Conservation (phyloP, 495 filamentous ascomycete species). For the Aspergillus panamensis region DNA sequence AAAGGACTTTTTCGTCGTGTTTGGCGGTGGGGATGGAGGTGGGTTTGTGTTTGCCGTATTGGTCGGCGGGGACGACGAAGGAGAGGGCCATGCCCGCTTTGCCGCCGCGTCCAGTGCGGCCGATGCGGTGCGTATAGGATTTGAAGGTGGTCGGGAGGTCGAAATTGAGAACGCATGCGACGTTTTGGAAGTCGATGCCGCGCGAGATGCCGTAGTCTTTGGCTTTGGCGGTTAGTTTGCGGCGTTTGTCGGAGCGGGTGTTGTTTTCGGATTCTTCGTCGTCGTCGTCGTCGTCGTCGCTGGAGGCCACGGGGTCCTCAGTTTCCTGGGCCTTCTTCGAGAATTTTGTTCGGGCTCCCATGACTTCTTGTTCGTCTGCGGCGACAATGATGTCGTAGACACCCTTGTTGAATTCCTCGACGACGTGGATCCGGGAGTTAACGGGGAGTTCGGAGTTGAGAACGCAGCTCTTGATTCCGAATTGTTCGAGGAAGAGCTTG, state of each 20-base stretch:
- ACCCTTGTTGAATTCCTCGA: conserved; percentile 95
- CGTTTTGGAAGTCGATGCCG: conserved; percentile 94
- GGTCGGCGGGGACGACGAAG: conserved; percentile 78
- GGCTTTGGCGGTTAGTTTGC: conserved; percentile 57
- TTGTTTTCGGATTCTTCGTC: conserved; percentile 29
- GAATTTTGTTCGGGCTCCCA: conserved; percentile 51
- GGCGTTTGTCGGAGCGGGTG: conserved; percentile 52
- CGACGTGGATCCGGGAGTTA: conserved; percentile 87
- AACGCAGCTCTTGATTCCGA: conserved; percentile 89
- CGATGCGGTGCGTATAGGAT: conserved; percentile 93
- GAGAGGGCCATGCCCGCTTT: conserved; percentile 92
- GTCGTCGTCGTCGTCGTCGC: conserved; percentile 40
- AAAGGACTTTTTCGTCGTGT: conserved; percentile 78
- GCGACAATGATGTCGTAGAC: conserved; percentile 97
- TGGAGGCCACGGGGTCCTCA: conserved; percentile 31
- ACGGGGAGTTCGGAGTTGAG: conserved; percentile 94
- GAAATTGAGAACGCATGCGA: conserved; percentile 93
- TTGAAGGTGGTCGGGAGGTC: conserved; percentile 85
- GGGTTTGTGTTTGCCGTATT: conserved; percentile 84
- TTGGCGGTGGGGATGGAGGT: conserved; percentile 66
- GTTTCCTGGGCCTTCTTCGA: conserved; percentile 21
- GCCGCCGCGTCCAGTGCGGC: conserved; percentile 86
- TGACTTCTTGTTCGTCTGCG: conserved; percentile 83
- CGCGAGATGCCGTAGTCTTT: conserved; percentile 91
- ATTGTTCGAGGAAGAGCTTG: conserved; percentile 95